These are phyloP conservation scores for Tuber magnatum DNA, from an alignment of 495 filamentous ascomycete genomes.

Conservation along the genomic window DNA sequence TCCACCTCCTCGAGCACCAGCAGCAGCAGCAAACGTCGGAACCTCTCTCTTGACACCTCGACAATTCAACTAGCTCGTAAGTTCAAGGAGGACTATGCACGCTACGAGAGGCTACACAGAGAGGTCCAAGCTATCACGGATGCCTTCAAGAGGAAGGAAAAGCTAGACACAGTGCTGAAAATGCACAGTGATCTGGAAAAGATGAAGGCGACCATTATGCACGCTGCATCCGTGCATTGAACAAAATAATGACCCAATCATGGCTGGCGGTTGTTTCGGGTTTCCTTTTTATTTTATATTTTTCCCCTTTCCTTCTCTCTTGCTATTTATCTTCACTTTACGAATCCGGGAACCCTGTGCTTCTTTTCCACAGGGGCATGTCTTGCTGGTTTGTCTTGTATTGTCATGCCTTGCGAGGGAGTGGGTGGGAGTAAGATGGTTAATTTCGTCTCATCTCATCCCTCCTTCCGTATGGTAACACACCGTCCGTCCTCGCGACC, in stretches of 20 bases:
- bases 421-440: neutral
- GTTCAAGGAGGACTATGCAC: constrained; percentile 40
- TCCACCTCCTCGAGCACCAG: constrained; percentile 3
- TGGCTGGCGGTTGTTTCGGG: constrained; percentile 11
- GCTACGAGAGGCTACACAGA: constrained; percentile 33
- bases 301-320: constrained; percentile 10
- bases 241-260: neutral
- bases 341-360: neutral
- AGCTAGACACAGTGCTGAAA: constrained; percentile 32
- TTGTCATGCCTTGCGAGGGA: neutral
- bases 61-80: constrained; percentile 36
- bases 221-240: constrained; percentile 30
- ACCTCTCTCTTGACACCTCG: constrained; percentile 27
- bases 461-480: too few relatives aligned
- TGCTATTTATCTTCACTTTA: constrained; percentile 12
- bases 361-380: neutral
- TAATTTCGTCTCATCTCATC: neutral
- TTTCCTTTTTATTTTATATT: too few relatives aligned
- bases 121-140: constrained; percentile 36
- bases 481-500: too few relatives aligned
- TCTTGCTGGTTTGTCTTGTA: neutral
- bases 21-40: constrained; percentile 23
- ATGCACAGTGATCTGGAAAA: constrained; percentile 38
- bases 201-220: constrained; percentile 33
- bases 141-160: constrained; percentile 35